These are phyloP conservation scores for Tulasnella calospora DNA, from an alignment of 768 basidiomycete species.

Conservation along the genomic window DNA sequence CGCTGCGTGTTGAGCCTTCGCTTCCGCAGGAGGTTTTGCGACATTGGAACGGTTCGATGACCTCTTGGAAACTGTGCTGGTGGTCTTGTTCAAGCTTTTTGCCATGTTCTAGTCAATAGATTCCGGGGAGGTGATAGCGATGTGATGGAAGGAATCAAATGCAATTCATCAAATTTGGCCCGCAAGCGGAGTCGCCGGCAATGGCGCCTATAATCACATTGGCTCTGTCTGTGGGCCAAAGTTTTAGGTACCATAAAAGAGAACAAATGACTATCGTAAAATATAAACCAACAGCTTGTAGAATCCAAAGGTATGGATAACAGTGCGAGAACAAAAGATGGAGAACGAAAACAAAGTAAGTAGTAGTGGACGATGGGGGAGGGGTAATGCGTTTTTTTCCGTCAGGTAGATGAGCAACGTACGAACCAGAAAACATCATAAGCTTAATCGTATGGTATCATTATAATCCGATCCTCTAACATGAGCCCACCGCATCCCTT, in stretches of 20 bases:
- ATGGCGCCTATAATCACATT: neutral
- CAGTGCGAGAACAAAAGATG: neutral
- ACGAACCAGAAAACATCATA: neutral
- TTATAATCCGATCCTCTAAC: neutral
- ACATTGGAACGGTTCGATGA: neutral
- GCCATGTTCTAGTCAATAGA: neutral
- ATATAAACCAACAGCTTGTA: neutral
- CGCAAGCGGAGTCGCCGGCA: neutral
- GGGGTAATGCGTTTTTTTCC: neutral
- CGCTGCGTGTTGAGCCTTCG: neutral
- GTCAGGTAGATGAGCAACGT: neutral
- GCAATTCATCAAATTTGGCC: neutral
- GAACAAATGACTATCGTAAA: constrained; percentile 2
- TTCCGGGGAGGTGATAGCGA: no score
- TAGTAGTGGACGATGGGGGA: neutral
- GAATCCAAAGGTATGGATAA: neutral
- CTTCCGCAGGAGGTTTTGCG: neutral
- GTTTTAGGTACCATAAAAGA: neutral
- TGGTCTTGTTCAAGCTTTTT: neutral
- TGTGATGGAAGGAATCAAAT: neutral
- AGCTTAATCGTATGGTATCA: neutral
- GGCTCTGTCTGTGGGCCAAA: neutral
- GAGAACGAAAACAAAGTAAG: neutral
- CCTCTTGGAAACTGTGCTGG: neutral
- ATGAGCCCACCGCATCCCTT: neutral